Evolutionary conservation across 495 filamentous ascomycete species (phyloP), one percentile per base, ranked within the genome.

Genomic region (Aspergillus affinis): DNA sequence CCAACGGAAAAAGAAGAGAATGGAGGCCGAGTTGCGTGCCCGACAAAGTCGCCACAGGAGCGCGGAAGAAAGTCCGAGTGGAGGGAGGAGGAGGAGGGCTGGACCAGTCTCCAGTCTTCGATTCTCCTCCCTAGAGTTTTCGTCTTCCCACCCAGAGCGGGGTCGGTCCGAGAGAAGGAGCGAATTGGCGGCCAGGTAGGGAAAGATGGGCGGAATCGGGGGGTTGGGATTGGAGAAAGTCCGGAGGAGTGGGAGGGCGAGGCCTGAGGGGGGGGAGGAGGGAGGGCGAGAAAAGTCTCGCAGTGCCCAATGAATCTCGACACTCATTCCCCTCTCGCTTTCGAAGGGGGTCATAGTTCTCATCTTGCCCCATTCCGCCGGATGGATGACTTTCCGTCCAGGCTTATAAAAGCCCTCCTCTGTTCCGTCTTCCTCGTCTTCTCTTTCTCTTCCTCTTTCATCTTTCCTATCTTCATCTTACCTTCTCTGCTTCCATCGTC

Each of bases 381-480:
- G 75, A 75, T 54, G 65, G 75, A 78, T 72, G 71, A 78, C 75
- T 71, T 65, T 72, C 76, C 78, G 79, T 57, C 46, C 70, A 85
- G 70, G 82, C 74, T 72, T 89, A 89, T 89, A 89, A 86, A 89
- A 82, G 73, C 81, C 75, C 69, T 64, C 65, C 75, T 69, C 62
- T 80, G 68, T 72, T 80, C 77, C 65, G 69, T 64, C 63, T 65
- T 52, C 57, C 59, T 62, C 49, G 30, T 68, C 48, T 60, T 73
- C 21, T 62, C 65, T 71, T 81, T 72, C 78, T 82, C 80, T 84
- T 87, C 79, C 77, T 81, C 84, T 81, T 68, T 71, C 68, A 78
- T 77, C 71, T 63, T 65, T 77, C 67, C 66, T 69, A 76, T 77
- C 75, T 72, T 54, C 63, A 72, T 64, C 64, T 73, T 64, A 60